phyloP scores from a whole-genome alignment of 2,329 filamentous ascomycete species.

The Trichophyton simii region DNA sequence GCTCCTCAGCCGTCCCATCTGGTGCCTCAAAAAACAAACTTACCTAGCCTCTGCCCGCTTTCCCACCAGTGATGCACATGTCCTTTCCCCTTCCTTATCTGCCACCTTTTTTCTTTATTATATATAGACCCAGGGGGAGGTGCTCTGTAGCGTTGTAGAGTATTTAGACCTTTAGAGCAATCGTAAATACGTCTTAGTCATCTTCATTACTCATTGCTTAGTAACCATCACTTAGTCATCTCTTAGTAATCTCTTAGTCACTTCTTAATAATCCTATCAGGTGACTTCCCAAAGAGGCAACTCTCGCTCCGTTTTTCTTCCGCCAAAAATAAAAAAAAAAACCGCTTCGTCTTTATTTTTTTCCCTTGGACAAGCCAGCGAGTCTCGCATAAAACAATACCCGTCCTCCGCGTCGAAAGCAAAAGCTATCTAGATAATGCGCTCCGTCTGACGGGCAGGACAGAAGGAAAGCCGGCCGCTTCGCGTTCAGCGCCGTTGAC shows the following conservation, averaged over 20 bases:
- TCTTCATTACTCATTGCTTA: neutral
- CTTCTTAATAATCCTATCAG: neutral
- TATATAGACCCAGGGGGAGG: neutral
- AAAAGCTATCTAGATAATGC: conserved; percentile 11
- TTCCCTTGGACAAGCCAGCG: conserved; percentile 1
- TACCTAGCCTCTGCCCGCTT: neutral
- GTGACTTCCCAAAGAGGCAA: neutral
- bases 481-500: neutral
- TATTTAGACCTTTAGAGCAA: neutral
- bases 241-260: neutral
- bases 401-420: conserved; percentile 13
- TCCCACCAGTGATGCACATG: neutral
- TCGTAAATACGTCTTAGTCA: neutral
- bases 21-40: neutral
- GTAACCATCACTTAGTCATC: too few species aligned
- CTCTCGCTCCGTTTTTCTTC: conserved; percentile 12
- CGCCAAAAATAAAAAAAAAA: neutral
- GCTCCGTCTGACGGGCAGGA: conserved; percentile 6
- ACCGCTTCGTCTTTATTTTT: neutral
- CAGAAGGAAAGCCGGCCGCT: neutral
- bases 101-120: neutral
- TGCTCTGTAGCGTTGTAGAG: neutral
- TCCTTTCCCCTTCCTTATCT: neutral
- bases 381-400: conserved; percentile 15
- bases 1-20: neutral